phyloP scores from a whole-genome alignment of 1,284 basidiomycete species.

The Volvariella volvacea region DNA sequence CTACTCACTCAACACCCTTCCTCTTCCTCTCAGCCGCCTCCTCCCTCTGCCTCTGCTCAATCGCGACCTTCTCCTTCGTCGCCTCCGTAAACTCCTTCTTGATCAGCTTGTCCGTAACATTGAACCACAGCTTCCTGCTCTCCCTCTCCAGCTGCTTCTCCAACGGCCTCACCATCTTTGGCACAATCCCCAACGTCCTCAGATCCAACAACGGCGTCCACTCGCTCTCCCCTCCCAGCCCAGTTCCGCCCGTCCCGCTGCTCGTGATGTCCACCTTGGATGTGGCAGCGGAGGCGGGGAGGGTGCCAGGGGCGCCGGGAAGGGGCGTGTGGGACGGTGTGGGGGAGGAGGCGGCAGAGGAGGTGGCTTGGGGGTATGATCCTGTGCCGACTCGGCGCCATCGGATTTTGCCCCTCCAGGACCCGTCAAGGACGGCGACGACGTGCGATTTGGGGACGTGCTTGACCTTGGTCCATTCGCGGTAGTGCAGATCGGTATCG shows the following conservation, averaged over 20 bases:
- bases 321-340: conserved; percentile 32
- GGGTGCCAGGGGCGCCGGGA: conserved; percentile 16
- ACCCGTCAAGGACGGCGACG: conserved; percentile 82
- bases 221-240: conserved; percentile 17
- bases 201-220: conserved; percentile 75
- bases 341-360: conserved; percentile 37
- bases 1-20: conserved; percentile 73
- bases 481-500: conserved; percentile 52
- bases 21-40: conserved; percentile 78
- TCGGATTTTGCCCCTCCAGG: conserved; percentile 80
- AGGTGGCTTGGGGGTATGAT: conserved; percentile 30
- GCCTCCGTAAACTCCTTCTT: conserved; percentile 88
- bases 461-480: conserved; percentile 84
- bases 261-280: conserved; percentile 21
- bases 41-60: conserved; percentile 89
- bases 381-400: conserved; percentile 69
- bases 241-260: not conserved
- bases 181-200: conserved; percentile 65
- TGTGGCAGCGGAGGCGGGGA: conserved; percentile 17
- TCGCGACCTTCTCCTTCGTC: conserved; percentile 79
- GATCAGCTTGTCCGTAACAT: conserved; percentile 71
- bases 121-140: conserved; percentile 86
- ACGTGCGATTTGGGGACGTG: conserved; percentile 80
- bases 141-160: conserved; percentile 76
- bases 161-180: conserved; percentile 81